A percentile compares a stretch with the other conserved stretches of the same genome.
phyloP scores from a whole-genome alignment of 1,139 yeast genomes.

The Candida mesenterica region DNA sequence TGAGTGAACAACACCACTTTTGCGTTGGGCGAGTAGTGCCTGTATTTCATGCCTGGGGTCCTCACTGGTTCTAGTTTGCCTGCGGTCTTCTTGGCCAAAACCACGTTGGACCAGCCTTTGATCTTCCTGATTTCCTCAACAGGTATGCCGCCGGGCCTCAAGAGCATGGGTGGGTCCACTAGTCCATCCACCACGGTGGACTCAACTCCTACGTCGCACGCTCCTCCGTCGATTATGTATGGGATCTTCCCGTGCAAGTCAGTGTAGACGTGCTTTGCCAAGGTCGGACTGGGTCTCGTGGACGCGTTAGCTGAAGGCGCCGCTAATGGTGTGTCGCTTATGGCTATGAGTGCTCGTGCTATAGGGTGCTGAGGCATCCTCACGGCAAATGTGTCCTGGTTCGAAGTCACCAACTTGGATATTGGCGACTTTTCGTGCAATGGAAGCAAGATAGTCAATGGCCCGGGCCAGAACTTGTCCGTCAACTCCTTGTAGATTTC shows the following conservation, averaged over 20 bases:
- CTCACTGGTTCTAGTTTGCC: slow-evolving; percentile 68
- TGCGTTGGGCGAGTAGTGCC: slow-evolving; percentile 91
- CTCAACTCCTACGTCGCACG: slow-evolving; percentile 88
- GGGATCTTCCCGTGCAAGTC: slow-evolving; percentile 85
- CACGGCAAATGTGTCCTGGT: slow-evolving; percentile 87
- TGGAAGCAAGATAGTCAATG: slow-evolving; percentile 82
- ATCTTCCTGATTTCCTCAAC: slow-evolving; percentile 62
- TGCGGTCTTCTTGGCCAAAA: slow-evolving; percentile 65
- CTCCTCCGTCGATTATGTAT: slow-evolving; percentile 83
- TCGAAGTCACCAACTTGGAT: slow-evolving; percentile 77
- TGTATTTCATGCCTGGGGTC: slow-evolving; percentile 97
- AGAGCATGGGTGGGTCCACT: slow-evolving; percentile 75
- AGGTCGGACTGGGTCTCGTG: slow-evolving; percentile 90
- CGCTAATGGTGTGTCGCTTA: slow-evolving; percentile 88
- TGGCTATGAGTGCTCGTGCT: slow-evolving; percentile 84
- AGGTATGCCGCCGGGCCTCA: slow-evolving; percentile 93
- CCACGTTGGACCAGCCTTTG: slow-evolving; percentile 66
- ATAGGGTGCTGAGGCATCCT: slow-evolving; percentile 84
- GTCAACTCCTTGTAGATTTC: slow-evolving; percentile 60
- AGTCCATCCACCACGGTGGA: slow-evolving; percentile 93
- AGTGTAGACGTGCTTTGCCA: slow-evolving; percentile 77
- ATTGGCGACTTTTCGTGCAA: slow-evolving; percentile 51
- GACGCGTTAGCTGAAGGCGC: slow-evolving; percentile 98
- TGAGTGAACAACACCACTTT: slow-evolving; percentile 68
- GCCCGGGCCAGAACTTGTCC: slow-evolving; percentile 90